phyloP scores from a whole-genome alignment of 2,329 filamentous ascomycete species.

The Sporothrix brunneoviolacea region DNA sequence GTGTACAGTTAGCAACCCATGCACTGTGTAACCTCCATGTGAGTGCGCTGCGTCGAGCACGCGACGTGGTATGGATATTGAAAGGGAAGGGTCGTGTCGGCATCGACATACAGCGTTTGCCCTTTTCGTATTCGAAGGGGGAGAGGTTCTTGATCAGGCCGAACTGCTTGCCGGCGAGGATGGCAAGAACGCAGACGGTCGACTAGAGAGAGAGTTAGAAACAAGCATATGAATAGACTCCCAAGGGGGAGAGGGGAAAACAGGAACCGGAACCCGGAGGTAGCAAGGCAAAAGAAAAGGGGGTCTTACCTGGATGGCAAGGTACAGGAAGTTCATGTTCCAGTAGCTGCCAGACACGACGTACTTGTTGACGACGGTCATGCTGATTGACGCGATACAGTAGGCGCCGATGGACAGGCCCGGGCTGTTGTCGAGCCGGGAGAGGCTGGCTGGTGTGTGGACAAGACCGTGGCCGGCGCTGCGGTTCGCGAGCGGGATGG shows the following conservation, averaged over 20 bases:
- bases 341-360: slow-evolving; percentile 85
- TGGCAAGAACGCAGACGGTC: slow-evolving; percentile 79
- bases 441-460: slow-evolving; percentile 32
- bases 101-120: slow-evolving; percentile 72
- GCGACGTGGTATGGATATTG: no score
- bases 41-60: no score
- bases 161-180: slow-evolving; percentile 71
- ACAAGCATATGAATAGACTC: no score
- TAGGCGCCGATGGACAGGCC: slow-evolving; percentile 78
- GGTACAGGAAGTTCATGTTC: slow-evolving; percentile 94
- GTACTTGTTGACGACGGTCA: slow-evolving; percentile 99
- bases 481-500: slow-evolving; percentile 29
- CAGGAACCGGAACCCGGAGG: no score
- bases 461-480: background rate
- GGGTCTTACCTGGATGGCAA: slow-evolving; percentile 77
- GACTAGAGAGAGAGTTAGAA: slow-evolving; percentile 49
- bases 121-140: slow-evolving; percentile 79
- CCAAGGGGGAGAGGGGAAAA: no score
- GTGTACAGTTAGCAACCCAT: no score
- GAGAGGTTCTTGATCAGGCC: slow-evolving; percentile 78
- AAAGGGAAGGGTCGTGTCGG: background rate
- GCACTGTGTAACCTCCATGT: no score
- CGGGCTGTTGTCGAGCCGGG: slow-evolving; percentile 65
- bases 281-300: background rate
- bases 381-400: slow-evolving; percentile 92